Base-by-base conservation (phyloP, 116 monocot species). In the Thalassia testudinum region DNA sequence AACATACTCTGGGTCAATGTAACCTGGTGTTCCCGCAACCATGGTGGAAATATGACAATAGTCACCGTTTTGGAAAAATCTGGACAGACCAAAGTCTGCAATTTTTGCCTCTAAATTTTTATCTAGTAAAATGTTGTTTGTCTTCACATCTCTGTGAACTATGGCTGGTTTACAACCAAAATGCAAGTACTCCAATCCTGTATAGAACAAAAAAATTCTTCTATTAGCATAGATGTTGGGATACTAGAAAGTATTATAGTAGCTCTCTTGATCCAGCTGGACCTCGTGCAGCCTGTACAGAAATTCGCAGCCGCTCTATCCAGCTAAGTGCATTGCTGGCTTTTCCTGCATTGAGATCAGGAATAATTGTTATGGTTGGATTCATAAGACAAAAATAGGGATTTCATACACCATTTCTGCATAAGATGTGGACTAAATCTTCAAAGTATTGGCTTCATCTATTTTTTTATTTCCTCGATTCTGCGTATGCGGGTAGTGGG, bases 21-120 rank as follows among this genome's bases (percentile, higher is more conserved):
- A 47, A 5, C 47, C 47, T 17, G 47, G 47, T 4, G 47, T 47
- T 47, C 47, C 47, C 47, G n/a, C n/a, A 18, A 18, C 14, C 5
- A 13, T 20, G 5, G 47, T 47, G 7, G 47, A 17, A 5, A 47
- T 18, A 47, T 47, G 47, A 47, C 12, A 11, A 20, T 20, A 18
- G 47, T 5, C 19, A 20, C n/a, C 47, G n/a, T 18, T 47, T 47
- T 47, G 17, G 19, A 47, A 47, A 47, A 20, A 4, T 17, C n/a
- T 47, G 12, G 47, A 47, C 5, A 47, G 12, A 17, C 47, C 47
- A 47, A 47, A 47, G n/a, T 47, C 47, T 47, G 47, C 47, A 47
- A 47, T 47, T 17, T 18, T 47, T 6, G 47, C 47, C 47, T 47
- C 47, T 17, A 47, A 17, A 20, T 47, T 47, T 5, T 47, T 10